Evolutionary conservation across 306 rosid genomes (phyloP), one percentile per base, ranked within the genome.

Genomic region (Cicer bijugum): DNA sequence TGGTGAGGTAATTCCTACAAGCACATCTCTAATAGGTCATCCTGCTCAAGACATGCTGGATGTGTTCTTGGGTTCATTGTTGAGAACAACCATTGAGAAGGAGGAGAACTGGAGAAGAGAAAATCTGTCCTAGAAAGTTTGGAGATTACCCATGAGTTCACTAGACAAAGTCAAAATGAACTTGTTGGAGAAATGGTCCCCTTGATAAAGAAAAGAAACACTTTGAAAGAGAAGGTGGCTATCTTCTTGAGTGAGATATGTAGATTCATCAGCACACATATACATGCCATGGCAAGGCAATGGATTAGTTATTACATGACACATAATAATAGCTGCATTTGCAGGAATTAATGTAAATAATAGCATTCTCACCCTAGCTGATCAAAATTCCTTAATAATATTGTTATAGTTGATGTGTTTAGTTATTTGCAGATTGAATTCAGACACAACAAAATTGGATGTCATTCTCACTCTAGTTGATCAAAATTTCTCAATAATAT

Each of bases 11-110:
- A 68, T 9, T 53, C 56, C 15, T 61, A 47, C 66, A 50, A 71
- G 43, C 70, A 74, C 78, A 55, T 37, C 63, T 37, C 78, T 69
- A 75, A 75, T 83, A 16, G 88, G 76, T 69, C 83, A 93, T 80
- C 91, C 96, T 74, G 93, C 96, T 74, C 92, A 78, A 71, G 93
- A 89, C 67, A 91, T 93, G 96, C 77, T 91, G 74, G 83, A 89
- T 70, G 80, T 93, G 81, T 87, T 86, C 79, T 83, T 93, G 78
- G 98, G 96, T 72, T 90, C 93, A 37, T 82, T 85, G 88, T 78
- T 89, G 70, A 87, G 74, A 81, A 91, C 80, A 75, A 82, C 89
- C 46, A 8, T 72, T 12, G 75, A 80, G 78, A 75, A 69, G 80
- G 82, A 80, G 72, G 90, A 85, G 71, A 75, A 77, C 65, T 67